Evolutionary conservation across 306 rosid species (phyloP), one percentile per base, ranked within the genome.

Genomic region (Begonia masoniana): DNA sequence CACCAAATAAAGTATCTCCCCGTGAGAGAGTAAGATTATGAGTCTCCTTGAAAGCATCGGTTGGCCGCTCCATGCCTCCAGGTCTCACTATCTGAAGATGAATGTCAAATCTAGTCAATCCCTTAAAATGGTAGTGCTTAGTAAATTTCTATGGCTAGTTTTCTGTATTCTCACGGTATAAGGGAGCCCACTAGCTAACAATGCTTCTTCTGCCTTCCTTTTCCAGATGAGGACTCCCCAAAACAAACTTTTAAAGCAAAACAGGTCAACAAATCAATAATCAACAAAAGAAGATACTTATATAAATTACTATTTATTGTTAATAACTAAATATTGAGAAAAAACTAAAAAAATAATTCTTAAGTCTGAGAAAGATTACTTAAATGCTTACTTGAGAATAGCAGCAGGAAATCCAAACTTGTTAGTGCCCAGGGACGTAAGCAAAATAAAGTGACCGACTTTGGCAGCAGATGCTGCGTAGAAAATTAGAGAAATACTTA

Each of bases 31-130:
- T 75, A 57, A 76, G 59, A 48, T 91, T 91, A 70, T 91, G 97
- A 57, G 97, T 91, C 68, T 85, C 92, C 84, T 85, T 91, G 92
- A 62, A 91, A 41, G 96, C 60, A 71, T 91, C 97, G n/a, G 97
- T 91, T 15, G 97, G 97, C 58, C 97, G 69, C 70, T 91, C 97
- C 97, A 91, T 85, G 52, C 97, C 97, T 42, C 97, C 97, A 9
- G 97, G 97, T 72, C 97, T 83, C 76, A 91, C 96, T 62, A 91
- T 85, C 97, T 91, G 94, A 70, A 71, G 41, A 15, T 48, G 26
- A 58, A 60, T 60, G 57, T 12, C 14, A n/a, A 50, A 52, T 12
- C 41, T n/a, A n/a, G 7, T 24, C 13, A 54, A 62, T 43, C 52
- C 51, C 16, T 43, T 41, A 52, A 55, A 31, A 31, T 31, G 39